phyloP scores from a whole-genome alignment of 768 basidiomycete genomes.

The Omphalotus guepiniiformis region DNA sequence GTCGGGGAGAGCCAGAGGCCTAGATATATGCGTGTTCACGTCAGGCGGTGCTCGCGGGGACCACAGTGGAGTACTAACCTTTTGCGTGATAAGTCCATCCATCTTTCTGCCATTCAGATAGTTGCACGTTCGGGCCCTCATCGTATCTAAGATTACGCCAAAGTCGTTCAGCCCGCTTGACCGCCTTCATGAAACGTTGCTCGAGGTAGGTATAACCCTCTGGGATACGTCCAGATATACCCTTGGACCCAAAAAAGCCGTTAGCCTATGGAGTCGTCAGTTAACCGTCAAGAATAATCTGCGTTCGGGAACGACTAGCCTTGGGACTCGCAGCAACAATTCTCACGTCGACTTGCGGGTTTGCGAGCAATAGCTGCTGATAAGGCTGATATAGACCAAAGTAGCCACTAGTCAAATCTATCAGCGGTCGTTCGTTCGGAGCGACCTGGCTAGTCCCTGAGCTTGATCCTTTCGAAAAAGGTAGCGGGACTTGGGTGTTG shows the following conservation, averaged over 20 bases:
- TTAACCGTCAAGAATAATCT: background rate
- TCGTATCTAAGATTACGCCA: constrained; percentile 27
- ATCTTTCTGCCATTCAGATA: constrained; percentile 82
- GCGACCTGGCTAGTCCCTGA: background rate
- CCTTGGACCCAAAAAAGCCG: constrained; percentile 87
- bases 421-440: constrained; percentile 32
- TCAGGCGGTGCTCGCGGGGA: too few species aligned
- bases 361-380: constrained; percentile 62
- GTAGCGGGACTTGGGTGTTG: constrained; percentile 6
- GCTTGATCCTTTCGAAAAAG: background rate
- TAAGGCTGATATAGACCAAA: constrained; percentile 85
- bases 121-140: constrained; percentile 52
- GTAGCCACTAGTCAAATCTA: constrained; percentile 93
- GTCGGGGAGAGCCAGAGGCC: constrained; percentile 82
- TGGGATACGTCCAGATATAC: constrained; percentile 90
- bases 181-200: constrained; percentile 73
- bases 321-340: constrained; percentile 86
- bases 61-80: constrained; percentile 57
- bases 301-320: constrained; percentile 36
- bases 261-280: constrained; percentile 62
- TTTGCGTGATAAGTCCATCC: constrained; percentile 99
- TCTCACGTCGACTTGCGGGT: constrained; percentile 52
- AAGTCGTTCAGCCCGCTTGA: constrained; percentile 39
- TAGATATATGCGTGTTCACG: too few species aligned
- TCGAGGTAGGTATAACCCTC: constrained; percentile 92